These are phyloP conservation scores for Podaxis sp. DNA, from an alignment of 768 basidiomycete species.

Conservation along the genomic window DNA sequence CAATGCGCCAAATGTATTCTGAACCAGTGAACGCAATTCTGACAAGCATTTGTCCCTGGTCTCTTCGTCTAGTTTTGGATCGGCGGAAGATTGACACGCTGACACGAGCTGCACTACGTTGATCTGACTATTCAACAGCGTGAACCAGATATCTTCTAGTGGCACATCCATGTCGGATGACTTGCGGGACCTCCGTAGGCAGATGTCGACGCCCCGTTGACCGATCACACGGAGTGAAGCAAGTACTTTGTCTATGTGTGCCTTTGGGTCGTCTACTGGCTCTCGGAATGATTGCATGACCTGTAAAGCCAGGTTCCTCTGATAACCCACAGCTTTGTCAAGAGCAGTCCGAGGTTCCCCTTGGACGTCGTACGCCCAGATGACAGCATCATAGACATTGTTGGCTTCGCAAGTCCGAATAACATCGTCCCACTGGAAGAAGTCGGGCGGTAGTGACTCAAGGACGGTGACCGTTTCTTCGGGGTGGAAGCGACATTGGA, in stretches of 20 bases:
- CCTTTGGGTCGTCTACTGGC: slow-evolving; percentile 26
- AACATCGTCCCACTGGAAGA: slow-evolving; percentile 56
- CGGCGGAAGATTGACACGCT: slow-evolving; percentile 28
- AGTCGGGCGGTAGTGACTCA: slow-evolving; percentile 48
- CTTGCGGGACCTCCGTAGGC: slow-evolving; percentile 61
- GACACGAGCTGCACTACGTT: slow-evolving; percentile 73
- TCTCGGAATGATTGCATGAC: slow-evolving; percentile 47
- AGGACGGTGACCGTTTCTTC: slow-evolving; percentile 62
- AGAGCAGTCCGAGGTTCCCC: slow-evolving; percentile 69
- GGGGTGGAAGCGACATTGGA: slow-evolving; percentile 76
- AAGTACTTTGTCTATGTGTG: slow-evolving; percentile 36
- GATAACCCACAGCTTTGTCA: slow-evolving; percentile 59
- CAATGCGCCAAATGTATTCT: slow-evolving; percentile 80
- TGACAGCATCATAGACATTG: slow-evolving; percentile 68
- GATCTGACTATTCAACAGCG: slow-evolving; percentile 79
- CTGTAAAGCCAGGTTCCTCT: slow-evolving; percentile 30
- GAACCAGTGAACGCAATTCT: slow-evolving; percentile 71
- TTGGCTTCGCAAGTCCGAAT: slow-evolving; percentile 65
- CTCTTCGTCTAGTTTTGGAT: slow-evolving; percentile 7
- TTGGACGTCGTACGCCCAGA: slow-evolving; percentile 75
- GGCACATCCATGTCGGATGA: slow-evolving; percentile 40
- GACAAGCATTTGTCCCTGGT: slow-evolving; percentile 31
- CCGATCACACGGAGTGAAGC: slow-evolving; percentile 59
- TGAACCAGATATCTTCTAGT: slow-evolving; percentile 89
- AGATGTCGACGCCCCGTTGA: slow-evolving; percentile 63